A percentile compares a stretch with the other conserved stretches of the same genome.
These are phyloP conservation scores for Musa acuminata DNA, from an alignment of 176 grass and related monocot genomes.

Conservation along the genomic window DNA sequence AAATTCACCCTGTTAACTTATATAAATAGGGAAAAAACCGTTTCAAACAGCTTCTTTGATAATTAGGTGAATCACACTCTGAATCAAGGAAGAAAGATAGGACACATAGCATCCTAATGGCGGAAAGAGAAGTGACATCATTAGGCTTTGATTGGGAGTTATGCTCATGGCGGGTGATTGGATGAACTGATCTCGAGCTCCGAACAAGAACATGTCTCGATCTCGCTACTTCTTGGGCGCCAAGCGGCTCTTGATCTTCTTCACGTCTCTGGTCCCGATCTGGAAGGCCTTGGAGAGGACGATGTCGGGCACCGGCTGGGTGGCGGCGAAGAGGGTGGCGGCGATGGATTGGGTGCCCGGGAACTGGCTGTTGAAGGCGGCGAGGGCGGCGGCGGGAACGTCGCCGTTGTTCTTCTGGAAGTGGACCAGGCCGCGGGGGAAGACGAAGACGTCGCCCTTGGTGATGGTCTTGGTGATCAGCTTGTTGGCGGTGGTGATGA, in stretches of 20 bases:
- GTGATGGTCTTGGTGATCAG: constrained; percentile 44
- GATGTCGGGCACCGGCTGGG: constrained; percentile 31
- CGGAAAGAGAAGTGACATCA: too few relatives aligned
- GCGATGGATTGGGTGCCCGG: constrained; percentile 62
- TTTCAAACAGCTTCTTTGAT: too few relatives aligned
- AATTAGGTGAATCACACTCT: too few relatives aligned
- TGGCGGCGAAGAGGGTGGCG: constrained; percentile 40
- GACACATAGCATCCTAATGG: too few relatives aligned
- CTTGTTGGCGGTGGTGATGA: constrained; percentile 60
- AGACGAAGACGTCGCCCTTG: constrained; percentile 55
- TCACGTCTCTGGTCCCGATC: constrained; percentile 19
- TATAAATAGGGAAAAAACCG: too few relatives aligned
- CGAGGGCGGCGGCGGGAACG: constrained; percentile 35
- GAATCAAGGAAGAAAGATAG: too few relatives aligned
- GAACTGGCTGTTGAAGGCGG: constrained; percentile 76
- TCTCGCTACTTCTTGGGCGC: constrained; percentile 31
- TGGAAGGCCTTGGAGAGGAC: constrained; percentile 66
- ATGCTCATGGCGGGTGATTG: too few relatives aligned
- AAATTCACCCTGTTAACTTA: too few relatives aligned
- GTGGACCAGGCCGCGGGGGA: constrained; percentile 57
- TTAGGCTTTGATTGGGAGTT: too few relatives aligned
- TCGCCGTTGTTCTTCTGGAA: constrained; percentile 60
- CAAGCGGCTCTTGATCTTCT: constrained; percentile 43
- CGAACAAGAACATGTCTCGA: too few relatives aligned
- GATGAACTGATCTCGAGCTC: too few relatives aligned